Evolutionary conservation across 2,329 filamentous ascomycete genomes (phyloP).

Genomic region (Hirsutella rhossiliensis): DNA sequence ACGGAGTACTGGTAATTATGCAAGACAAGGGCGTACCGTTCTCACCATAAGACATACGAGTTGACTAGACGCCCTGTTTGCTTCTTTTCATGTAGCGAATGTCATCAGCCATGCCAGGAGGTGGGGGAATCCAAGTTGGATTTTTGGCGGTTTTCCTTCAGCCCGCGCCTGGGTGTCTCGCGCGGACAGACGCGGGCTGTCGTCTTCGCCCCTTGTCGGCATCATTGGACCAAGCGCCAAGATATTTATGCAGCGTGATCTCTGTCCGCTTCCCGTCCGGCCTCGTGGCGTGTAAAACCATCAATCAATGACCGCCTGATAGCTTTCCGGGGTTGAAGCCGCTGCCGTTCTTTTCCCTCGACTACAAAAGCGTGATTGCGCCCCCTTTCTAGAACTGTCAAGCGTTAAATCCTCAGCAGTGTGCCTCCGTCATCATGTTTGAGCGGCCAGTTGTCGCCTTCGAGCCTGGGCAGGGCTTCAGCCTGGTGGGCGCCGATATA

Average conservation of each 20-base stretch:
- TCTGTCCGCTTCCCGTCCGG: not conserved
- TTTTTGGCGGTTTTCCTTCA: not conserved
- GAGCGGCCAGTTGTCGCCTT: constrained; percentile 14
- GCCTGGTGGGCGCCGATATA: constrained; percentile 16
- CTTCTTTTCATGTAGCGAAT: no score
- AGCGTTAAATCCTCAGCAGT: not conserved
- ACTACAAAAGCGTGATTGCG: not conserved
- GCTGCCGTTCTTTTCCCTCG: not conserved
- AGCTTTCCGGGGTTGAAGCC: not conserved
- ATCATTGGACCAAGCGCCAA: not conserved
- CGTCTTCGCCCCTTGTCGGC: not conserved
- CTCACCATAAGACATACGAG: no score
- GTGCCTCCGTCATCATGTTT: constrained; percentile 9
- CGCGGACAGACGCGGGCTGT: not conserved
- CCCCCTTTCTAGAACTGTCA: not conserved
- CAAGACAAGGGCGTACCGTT: no score
- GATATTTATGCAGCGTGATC: constrained; percentile 1
- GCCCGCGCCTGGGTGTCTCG: not conserved
- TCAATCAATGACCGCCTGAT: not conserved
- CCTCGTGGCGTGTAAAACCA: not conserved
- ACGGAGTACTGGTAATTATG: no score
- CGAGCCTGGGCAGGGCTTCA: constrained; percentile 10
- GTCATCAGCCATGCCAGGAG: no score
- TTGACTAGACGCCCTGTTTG: no score
- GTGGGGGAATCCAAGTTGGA: not conserved